Percentiles rank a stretch among this genome's conserved stretches.
Conservation (phyloP, 345 rosid genomes). For the Rhodamnia rubescens region DNA sequence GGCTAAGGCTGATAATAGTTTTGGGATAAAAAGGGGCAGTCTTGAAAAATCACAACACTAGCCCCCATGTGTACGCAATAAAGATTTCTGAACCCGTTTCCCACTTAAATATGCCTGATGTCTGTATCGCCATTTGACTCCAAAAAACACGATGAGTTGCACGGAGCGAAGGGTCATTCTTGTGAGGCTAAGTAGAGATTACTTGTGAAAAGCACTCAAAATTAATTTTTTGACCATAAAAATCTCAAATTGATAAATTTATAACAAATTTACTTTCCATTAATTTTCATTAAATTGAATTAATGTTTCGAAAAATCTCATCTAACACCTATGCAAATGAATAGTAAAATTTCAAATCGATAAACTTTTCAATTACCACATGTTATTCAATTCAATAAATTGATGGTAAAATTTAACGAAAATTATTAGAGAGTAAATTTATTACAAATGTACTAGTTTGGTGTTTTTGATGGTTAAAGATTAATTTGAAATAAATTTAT, state of each 20-base stretch:
- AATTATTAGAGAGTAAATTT: too few relatives aligned
- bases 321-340: too few relatives aligned
- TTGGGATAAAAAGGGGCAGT: background rate
- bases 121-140: background rate
- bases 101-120: background rate
- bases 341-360: too few relatives aligned
- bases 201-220: background rate
- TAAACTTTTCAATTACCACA: accelerated
- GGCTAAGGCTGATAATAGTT: background rate
- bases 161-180: background rate
- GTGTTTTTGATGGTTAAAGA: too few relatives aligned
- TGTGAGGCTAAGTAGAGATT: background rate
- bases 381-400: too few relatives aligned
- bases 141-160: background rate
- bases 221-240: background rate
- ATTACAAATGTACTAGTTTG: too few relatives aligned
- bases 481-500: too few relatives aligned
- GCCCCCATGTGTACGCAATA: background rate
- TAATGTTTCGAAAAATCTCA: too few relatives aligned
- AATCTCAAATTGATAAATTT: accelerated
- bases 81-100: background rate
- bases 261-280: background rate
- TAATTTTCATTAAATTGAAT: too few relatives aligned
- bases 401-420: too few relatives aligned
- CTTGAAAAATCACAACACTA: background rate